A percentile compares a stretch with the other conserved stretches of the same genome.
phyloP scores from a whole-genome alignment of 208 protist species.

The Sergeia podlipaevii region DNA sequence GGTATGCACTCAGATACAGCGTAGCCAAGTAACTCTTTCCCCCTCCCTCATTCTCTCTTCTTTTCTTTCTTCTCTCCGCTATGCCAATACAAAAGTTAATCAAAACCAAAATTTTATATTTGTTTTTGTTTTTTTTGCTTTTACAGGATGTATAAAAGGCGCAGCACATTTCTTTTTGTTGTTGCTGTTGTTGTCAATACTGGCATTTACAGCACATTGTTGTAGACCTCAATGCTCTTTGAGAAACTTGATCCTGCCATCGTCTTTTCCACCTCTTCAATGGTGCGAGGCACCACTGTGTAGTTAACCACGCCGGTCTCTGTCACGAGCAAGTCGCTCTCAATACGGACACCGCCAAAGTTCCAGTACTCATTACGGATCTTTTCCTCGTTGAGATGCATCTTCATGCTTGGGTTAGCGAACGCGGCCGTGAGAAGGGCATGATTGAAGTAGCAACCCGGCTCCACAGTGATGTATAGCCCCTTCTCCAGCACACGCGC shows the following conservation, averaged over 20 bases:
- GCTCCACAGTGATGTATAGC: constrained; percentile 97
- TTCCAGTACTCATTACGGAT: constrained; percentile 66
- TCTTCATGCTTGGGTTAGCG: constrained; percentile 44
- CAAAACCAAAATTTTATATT: background rate
- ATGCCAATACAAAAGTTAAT: no score
- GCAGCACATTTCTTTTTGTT: no score
- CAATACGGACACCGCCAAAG: constrained; percentile 97
- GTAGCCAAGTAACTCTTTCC: no score
- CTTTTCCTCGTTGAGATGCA: constrained; percentile 86
- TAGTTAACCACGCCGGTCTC: constrained; percentile 81
- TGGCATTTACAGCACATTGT: no score
- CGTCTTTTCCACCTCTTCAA: constrained; percentile 83
- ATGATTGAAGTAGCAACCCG: constrained; percentile 92
- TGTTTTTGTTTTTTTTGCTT: constrained; percentile 4
- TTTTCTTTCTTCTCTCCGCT: no score
- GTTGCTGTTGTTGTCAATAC: no score
- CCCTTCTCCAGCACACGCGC: constrained; percentile 88
- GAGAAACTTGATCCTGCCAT: constrained; percentile 74
- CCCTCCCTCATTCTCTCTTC: no score
- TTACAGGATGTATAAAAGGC: constrained; percentile 2
- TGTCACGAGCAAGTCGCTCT: constrained; percentile 97
- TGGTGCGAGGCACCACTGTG: constrained; percentile 76
- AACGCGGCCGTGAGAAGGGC: constrained; percentile 81
- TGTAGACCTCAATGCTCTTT: constrained; percentile 62
- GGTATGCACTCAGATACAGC: no score